Evolutionary conservation across 75 land plant species (phyloP), one percentile per base, ranked within the genome.

Genomic region (Pinus taeda): DNA sequence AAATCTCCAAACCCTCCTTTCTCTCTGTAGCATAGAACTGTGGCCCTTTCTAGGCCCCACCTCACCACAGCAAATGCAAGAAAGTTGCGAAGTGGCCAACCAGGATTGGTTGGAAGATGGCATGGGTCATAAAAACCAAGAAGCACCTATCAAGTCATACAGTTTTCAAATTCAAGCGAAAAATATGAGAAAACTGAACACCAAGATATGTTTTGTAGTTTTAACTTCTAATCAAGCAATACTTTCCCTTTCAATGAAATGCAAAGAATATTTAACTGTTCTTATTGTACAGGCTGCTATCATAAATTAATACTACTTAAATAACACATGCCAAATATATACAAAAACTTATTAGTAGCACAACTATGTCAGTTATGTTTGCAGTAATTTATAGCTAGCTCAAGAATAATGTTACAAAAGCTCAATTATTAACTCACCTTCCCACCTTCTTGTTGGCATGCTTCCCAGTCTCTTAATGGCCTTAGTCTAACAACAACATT

Each of bases 121-220:
- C 90, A 95, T 61, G 99, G 98, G 75, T 97, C 99, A 89, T 97
- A 97, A 77, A 97, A 97, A 9, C 92, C 98, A 85, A 86, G 84
- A 13, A 97, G 79, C 22, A 97, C 83, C 99, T 97, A 96, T 79
- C 58, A 74, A 71, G 18, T 66, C 37, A 60, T 56, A 61, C 7
- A 55, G 36, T 3, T 63, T 22, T 26, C 66, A 73, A 15, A 36
- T 22, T 49, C 56, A 73, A 58, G 60, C 24, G 24, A 21, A 74
- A 69, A 39, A 7, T 17, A 39, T 42, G 72, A 20, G 8, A 21
- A 67, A 42, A 69, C 49, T 39, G 18, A 37, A 4, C 70, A 55
- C 39, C 71, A 24, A 74, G 55, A 49, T 9, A 49, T 49, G 55
- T 49, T 49, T 9, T 49, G 55, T 1, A 9, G 55, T 49, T 49